Conservation (phyloP, 2,329 filamentous ascomycete genomes). For the Colletotrichum liriopes region DNA sequence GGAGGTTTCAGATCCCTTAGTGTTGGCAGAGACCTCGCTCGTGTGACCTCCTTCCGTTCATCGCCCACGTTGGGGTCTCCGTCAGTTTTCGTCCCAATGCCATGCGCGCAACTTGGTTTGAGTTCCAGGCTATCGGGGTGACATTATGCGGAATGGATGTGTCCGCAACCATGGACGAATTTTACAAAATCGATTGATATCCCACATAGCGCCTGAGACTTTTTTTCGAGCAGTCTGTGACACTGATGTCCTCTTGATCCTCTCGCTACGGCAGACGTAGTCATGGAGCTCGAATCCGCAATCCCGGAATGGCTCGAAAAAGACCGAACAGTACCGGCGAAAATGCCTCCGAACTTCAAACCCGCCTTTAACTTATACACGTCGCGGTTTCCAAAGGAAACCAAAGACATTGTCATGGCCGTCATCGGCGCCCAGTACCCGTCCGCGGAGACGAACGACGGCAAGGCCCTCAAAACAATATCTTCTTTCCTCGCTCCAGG, state of each 20-base stretch:
- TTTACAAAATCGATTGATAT: not conserved
- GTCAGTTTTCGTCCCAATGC: not conserved
- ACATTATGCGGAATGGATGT: not conserved
- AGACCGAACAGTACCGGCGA: not conserved
- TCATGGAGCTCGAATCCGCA: slow-evolving; percentile 22
- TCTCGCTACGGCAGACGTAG: not conserved
- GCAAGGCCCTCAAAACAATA: slow-evolving; percentile 16
- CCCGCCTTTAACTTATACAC: slow-evolving; percentile 39
- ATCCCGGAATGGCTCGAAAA: slow-evolving; percentile 15
- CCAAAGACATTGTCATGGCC: slow-evolving; percentile 37
- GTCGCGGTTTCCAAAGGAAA: slow-evolving; percentile 37
- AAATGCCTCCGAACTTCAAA: slow-evolving; percentile 16
- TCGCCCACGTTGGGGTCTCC: not conserved
- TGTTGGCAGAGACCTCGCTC: not conserved
- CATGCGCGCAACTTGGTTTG: not conserved
- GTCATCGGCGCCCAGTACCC: slow-evolving; percentile 41
- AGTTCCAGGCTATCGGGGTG: not conserved
- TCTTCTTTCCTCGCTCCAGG: slow-evolving; percentile 21
- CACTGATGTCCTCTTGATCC: not conserved
- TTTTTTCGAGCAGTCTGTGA: too few relatives aligned
- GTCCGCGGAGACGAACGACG: not conserved
- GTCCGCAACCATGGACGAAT: not conserved
- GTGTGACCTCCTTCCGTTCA: too few relatives aligned
- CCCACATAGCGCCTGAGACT: too few relatives aligned
- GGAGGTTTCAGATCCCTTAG: not conserved